A percentile compares a stretch with the other conserved stretches of the same genome.
Evolutionary conservation across 2,329 filamentous ascomycete species (phyloP).

Genomic region (Chrysosporium keratinophilum): DNA sequence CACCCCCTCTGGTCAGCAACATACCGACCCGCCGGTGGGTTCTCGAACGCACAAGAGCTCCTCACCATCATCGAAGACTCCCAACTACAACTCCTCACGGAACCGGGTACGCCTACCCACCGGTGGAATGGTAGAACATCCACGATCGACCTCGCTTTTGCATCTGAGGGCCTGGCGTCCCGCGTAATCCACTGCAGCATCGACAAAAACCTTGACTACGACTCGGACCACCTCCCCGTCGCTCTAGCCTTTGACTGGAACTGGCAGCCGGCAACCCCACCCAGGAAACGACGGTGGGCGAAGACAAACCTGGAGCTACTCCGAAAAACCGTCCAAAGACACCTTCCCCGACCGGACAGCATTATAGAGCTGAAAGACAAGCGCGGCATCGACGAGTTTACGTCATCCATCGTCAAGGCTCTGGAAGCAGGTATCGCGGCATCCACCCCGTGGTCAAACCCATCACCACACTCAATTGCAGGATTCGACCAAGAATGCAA

Average conservation of each 20-base stretch:
- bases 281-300: constrained; percentile 15
- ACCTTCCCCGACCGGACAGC: constrained; percentile 1
- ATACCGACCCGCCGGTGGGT: no score
- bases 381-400: constrained; percentile 16
- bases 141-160: constrained; percentile 17
- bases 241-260: constrained; percentile 17
- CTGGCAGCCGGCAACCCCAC: constrained; percentile 14
- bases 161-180: not conserved
- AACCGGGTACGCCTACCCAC: constrained; percentile 13
- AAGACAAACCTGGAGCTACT: constrained; percentile 17
- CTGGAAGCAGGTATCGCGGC: constrained; percentile 18
- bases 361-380: constrained; percentile 12
- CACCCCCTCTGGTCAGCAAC: no score
- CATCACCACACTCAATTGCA: constrained; percentile 18
- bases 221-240: constrained; percentile 23
- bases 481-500: constrained; percentile 21
- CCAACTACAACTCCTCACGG: constrained; percentile 15
- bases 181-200: constrained; percentile 14
- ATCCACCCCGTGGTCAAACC: constrained; percentile 22
- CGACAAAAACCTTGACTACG: constrained; percentile 18
- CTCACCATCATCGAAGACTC: constrained; percentile 16
- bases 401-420: constrained; percentile 17
- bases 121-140: constrained; percentile 11
- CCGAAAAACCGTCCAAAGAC: constrained; percentile 12
- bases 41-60: constrained; percentile 13